Evolutionary conservation across 2,329 filamentous ascomycete species (phyloP).

Genomic region (Aspergillus oerlinghausenensis): DNA sequence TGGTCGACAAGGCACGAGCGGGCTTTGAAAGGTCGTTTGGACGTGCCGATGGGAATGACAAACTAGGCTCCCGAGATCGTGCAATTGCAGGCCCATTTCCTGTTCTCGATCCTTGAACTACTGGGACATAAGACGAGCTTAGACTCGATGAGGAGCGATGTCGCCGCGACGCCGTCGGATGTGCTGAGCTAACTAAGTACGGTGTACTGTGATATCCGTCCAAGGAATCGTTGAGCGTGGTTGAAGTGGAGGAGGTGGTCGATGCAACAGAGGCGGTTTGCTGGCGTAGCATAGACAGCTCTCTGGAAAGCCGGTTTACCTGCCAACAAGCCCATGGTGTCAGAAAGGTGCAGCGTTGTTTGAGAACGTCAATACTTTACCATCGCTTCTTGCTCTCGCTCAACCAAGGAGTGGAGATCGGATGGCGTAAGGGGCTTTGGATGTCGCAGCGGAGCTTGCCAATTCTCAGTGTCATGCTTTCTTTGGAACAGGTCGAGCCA

Average conservation of each 20-base stretch:
- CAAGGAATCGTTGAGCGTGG: conserved; percentile 45
- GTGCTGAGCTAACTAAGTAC: conserved; percentile 44
- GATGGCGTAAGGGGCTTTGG: conserved; percentile 82
- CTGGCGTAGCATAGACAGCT: conserved; percentile 76
- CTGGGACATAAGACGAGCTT: conserved; percentile 42
- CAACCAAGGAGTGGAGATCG: conserved; percentile 82
- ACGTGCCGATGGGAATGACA: conserved; percentile 23
- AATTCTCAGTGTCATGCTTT: not conserved
- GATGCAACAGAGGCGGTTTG: conserved; percentile 61
- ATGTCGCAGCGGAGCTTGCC: conserved; percentile 70
- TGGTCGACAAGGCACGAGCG: conserved; percentile 37
- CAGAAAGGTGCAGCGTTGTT: not conserved
- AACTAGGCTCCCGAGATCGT: conserved; percentile 36
- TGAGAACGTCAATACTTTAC: conserved; percentile 47
- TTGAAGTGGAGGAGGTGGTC: conserved; percentile 54
- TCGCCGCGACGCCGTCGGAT: conserved; percentile 51
- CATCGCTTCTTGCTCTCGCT: conserved; percentile 93
- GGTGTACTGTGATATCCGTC: conserved; percentile 41
- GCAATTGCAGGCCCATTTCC: conserved; percentile 41
- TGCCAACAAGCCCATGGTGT: conserved; percentile 30
- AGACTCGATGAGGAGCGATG: conserved; percentile 55
- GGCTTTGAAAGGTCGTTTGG: conserved; percentile 24
- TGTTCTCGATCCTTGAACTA: conserved; percentile 30
- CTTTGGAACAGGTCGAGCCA: not conserved
- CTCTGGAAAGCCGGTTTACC: conserved; percentile 90